Base-by-base conservation (phyloP, 139 green algal species). In the Limnomonas spitsbergensis region DNA sequence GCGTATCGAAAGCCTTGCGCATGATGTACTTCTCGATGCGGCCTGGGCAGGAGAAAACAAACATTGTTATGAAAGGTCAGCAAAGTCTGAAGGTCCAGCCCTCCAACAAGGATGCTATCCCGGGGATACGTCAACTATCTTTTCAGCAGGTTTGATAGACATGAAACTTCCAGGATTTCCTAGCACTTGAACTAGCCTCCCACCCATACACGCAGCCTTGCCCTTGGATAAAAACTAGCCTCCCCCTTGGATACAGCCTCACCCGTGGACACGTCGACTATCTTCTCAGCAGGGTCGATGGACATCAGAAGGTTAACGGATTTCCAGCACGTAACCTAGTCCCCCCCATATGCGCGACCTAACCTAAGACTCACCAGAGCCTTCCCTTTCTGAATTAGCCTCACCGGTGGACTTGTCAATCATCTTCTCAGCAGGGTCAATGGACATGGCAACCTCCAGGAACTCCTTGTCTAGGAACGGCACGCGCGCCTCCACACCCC, bases 11-110 rank as follows among this genome's bases (percentile, higher is more conserved):
- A 3, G 96, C 96, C 86, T 98, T 98, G 70, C 93, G 89, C 52
- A 98, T 79, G 1, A 99, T 89, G 82, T 95, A 99, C 88, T 99
- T 99, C 88, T 99, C 96, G 68, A 98, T 94, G 36, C 84, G 86
- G 4, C 83, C 86, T 88, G 47, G n/a, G n/a, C n/a, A n/a, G n/a
- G n/a, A n/a, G n/a, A n/a, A n/a, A n/a, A n/a, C n/a, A n/a, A n/a
- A n/a, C 39, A 61, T 61, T 14, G 14, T n/a, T 24, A 61, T 14
- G 14, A 32, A 26, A 52, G 4, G 14, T 27, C 34, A 75, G 36
- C 29, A 75, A 52, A 52, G 32, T 27, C 61, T 4, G 38, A 26
- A 37, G 24, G 24, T 61, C 14, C 14, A n/a, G 24, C 47, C 14
- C 47, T n/a, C n/a, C n/a, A n/a, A n/a, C n/a, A n/a, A n/a, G n/a